Evolutionary conservation across 257 asterid species (phyloP).

Genomic region (Lycium ferocissimum): DNA sequence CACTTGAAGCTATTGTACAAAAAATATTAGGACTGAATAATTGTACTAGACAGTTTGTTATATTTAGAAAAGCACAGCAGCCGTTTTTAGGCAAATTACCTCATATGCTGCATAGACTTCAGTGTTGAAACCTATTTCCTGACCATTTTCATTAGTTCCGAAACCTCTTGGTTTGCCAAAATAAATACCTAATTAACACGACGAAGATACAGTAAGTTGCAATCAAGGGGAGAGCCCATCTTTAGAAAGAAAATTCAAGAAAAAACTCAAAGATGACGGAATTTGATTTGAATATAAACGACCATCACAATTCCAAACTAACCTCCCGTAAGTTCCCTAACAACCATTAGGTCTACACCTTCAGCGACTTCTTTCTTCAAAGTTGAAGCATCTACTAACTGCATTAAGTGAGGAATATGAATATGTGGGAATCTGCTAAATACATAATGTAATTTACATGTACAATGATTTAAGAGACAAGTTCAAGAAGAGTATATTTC

Average conservation of each 20-base stretch:
- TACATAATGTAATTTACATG: background rate
- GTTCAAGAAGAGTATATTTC: background rate
- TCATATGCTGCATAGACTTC: constrained; percentile 86
- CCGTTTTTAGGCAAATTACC: constrained; percentile 50
- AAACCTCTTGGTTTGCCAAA: constrained; percentile 98
- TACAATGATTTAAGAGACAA: constrained; percentile 24
- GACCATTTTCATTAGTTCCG: constrained; percentile 74
- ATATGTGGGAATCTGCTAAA: background rate
- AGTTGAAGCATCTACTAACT: constrained; percentile 97
- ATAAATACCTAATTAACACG: constrained; percentile 70
- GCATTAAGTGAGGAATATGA: constrained; percentile 36
- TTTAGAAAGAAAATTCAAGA: background rate
- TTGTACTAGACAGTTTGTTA: background rate
- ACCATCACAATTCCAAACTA: constrained; percentile 32
- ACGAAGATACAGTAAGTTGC: constrained; percentile 16
- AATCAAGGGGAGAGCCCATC: background rate
- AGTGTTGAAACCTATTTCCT: constrained; percentile 92
- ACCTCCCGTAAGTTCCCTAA: constrained; percentile 99
- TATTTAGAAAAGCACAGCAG: constrained; percentile 8
- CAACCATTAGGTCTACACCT: constrained; percentile 99
- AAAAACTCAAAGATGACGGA: background rate
- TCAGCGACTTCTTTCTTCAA: constrained; percentile 93
- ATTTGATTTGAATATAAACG: background rate
- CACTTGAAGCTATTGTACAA: constrained; percentile 1
- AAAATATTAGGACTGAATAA: background rate